Base-by-base conservation (phyloP, 352 stramenopile species). In the Phytopythium delawarense region DNA sequence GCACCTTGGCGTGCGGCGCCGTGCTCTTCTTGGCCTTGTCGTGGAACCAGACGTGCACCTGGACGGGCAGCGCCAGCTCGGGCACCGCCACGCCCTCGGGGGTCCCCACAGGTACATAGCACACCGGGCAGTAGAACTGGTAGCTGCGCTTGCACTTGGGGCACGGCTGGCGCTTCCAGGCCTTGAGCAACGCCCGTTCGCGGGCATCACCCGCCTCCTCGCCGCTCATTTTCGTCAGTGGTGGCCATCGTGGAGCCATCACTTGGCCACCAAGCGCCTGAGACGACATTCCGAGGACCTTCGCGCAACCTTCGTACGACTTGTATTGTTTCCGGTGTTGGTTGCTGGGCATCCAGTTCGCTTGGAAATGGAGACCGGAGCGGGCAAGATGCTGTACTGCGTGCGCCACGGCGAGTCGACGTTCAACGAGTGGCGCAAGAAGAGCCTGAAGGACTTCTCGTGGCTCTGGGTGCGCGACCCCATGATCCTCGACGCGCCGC, bases 21-120 rank as follows among this genome's bases (percentile, higher is more conserved):
- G 87, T 94, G 74, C 87, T 96, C 70, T 96, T 96, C 69, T 92
- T 92, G 60, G 89, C 76, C 59, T 96, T 94, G 75, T 96, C 87
- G 37, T 93, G 87, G 63, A 96, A 96, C 75, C 81, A 88, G 51
- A 96, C 85, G 66, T 94, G 75, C 21, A 96, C 77, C 25, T 87
- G 70, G 39, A 96, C 62, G n/a, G 87, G 87, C 53, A 96, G 70
- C 55, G 62, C 67, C 11, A 93, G 69, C 42, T 66, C 57, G 34
- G 87, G 87, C 32, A 91, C 81, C 13, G 53, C 57, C 48, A 79
- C 75, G 50, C 66, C 65, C 23, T 78, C 61, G 0, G 87, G 83
- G 6, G 72, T 71, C n/a, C 84, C 84, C 51, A 96, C 56, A 8
- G 80, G 56, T 11, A 91, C 69, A 40, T 65, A 88, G 70, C 87